These are phyloP conservation scores for Somion occarium DNA, from an alignment of 1,284 basidiomycete genomes.

Conservation along the genomic window DNA sequence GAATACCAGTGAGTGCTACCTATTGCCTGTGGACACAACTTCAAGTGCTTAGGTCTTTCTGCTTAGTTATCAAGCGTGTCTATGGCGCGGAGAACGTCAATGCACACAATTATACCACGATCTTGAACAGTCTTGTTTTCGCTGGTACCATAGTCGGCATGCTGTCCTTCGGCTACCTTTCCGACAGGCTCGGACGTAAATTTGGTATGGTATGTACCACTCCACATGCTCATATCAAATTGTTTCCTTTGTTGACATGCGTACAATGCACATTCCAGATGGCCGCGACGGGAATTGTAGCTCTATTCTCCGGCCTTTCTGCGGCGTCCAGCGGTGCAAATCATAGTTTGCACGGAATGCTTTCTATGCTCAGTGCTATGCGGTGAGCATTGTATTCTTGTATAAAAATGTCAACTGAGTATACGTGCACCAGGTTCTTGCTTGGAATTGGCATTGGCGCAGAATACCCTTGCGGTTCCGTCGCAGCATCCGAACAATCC, in stretches of 20 bases:
- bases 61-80: conserved; percentile 56
- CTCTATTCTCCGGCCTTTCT: conserved; percentile 75
- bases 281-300: conserved; percentile 73
- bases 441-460: conserved; percentile 84
- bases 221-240: conserved; percentile 2
- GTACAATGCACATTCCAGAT: conserved; percentile 52
- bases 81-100: conserved; percentile 52
- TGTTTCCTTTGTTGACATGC: no score
- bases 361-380: conserved; percentile 78
- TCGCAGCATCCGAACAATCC: conserved; percentile 89
- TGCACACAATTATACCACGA: conserved; percentile 52
- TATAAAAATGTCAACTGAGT: no score
- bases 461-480: conserved; percentile 88
- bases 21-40: background rate
- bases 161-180: conserved; percentile 72
- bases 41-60: background rate
- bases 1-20: conserved; percentile 52
- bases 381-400: no score
- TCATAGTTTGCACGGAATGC: conserved; percentile 62
- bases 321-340: conserved; percentile 78
- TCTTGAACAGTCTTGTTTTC: conserved; percentile 66
- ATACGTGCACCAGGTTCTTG: conserved; percentile 51
- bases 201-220: conserved; percentile 69
- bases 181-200: conserved; percentile 86
- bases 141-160: conserved; percentile 85